Base-by-base conservation (phyloP, 345 rosid species). In the Populus deltoides region DNA sequence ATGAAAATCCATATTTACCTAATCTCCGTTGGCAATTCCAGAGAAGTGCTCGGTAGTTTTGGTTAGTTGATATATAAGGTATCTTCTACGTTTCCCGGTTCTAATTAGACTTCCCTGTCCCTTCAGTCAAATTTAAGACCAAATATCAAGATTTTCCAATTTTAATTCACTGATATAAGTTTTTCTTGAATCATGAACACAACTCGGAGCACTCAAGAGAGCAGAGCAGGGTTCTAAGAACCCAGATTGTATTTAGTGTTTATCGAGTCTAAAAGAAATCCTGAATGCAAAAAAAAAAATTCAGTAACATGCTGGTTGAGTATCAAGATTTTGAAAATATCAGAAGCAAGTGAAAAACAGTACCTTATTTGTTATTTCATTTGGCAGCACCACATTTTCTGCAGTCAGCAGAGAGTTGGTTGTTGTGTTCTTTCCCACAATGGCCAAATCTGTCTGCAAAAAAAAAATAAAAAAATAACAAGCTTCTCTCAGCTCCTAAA, bases 311-410 rank as follows among this genome's bases (percentile, higher is more conserved):
- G 24, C 36, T 39, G 61, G 6, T 43, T 71, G 63, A 72, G 72
- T 57, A 69, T n/a, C n/a, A 61, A 6, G 38, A 71, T 25, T 31
- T 29, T 62, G 24, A 43, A 78, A 57, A 15, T 69, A 35, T 61
- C 53, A 75, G 69, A 31, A 24, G 20, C n/a, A 27, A 5, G 31
- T 12, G 41, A 29, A 20, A 62, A 29, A 16, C 61, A 39, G 38
- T 79, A 90, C 93, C 90, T 82, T 86, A 66, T 83, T 79, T 31
- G 84, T 77, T 70, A 63, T 63, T 51, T 76, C 75, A 57, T 77
- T 79, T 73, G 69, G 75, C 61, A 72, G 70, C 35, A 39, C 49
- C 57, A 69, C 73, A 71, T 82, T 84, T 73, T 85, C 83, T 45
- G 72, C 78, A 35, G 66, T 53, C 36, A 57, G 78, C 75, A 67